Base-by-base conservation (phyloP, 306 rosid genomes). In the Ormosia semicastrata region DNA sequence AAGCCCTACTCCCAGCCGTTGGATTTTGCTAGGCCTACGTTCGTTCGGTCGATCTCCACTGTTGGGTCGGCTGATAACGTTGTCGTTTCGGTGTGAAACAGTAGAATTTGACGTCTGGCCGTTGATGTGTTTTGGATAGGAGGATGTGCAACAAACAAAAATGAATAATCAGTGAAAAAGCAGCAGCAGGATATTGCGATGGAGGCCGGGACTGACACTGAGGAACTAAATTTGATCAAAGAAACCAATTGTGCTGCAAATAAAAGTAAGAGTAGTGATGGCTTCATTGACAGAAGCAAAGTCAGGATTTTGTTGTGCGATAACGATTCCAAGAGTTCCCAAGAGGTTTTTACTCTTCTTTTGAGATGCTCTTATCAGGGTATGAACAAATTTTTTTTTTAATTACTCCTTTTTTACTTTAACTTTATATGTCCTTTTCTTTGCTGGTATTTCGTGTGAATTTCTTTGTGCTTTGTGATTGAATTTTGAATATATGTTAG, bases 241-340 rank as follows among this genome's bases (percentile, higher is more conserved):
- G 90, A 83, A 33, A 53, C 71, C 58, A 86, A 67, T 40, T 84
- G 24, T 24, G 24, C 24, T 18, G 81, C 46, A 12, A 72, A 67
- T 11, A 85, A 59, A 5, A 80, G 69, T 37, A 84, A 43, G 36
- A 69, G 64, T 15, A 83, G 83, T 13, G 97, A 92, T 49, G 91
- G 88, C 30, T 90, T 90, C 60, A 90, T 92, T 40, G 97, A 92
- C 75, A 82, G 97, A 88, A 92, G 92, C 76, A 90, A 85, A 79
- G 97, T 92, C 53, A 87, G 90, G 86, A 92, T 92, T 79, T 86
- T 92, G 88, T 80, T 92, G 39, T 92, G 97, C 62, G 94, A 92
- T 79, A 92, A 84, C 69, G 90, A 88, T 75, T 52, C 85, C 36
- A 82, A 79, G 29, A 92, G 92, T 73, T 88, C 92, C 7, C 87